Conservation (phyloP, 768 basidiomycete species). For the Lactarius tabidus region DNA sequence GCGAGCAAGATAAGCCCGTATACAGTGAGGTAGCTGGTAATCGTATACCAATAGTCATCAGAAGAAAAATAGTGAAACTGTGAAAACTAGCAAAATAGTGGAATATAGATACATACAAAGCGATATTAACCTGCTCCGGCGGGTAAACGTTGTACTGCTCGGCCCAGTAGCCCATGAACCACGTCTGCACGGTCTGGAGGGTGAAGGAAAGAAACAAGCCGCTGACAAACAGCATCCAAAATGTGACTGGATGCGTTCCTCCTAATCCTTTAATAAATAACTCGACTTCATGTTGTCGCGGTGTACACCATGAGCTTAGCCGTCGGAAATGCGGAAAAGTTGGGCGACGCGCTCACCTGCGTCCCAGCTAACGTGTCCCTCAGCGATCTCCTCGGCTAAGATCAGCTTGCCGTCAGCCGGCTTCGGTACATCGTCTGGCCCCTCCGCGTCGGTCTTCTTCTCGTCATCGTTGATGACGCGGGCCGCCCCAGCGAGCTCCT, state of each 20-base stretch:
- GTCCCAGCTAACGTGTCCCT: constrained; percentile 53
- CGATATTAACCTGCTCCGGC: constrained; percentile 34
- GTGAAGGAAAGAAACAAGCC: constrained; percentile 29
- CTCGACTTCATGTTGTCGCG: constrained; percentile 27
- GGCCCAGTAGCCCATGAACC: constrained; percentile 46
- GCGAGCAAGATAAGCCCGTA: constrained; percentile 39
- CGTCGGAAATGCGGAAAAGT: neutral
- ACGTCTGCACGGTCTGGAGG: constrained; percentile 32
- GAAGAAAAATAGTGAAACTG: no score
- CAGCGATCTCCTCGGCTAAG: constrained; percentile 57
- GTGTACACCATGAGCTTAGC: constrained; percentile 15
- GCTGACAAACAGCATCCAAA: constrained; percentile 32
- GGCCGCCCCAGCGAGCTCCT: constrained; percentile 29
- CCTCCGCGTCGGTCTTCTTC: constrained; percentile 28
- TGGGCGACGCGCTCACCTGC: constrained; percentile 34
- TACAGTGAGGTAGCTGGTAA: constrained; percentile 44
- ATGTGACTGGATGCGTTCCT: constrained; percentile 30
- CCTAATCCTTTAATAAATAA: constrained; percentile 31
- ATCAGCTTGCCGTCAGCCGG: constrained; percentile 52
- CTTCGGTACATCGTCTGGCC: constrained; percentile 23
- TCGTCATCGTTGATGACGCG: constrained; percentile 29
- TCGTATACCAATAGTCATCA: neutral
- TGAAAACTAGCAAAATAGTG: neutral
- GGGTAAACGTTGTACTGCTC: constrained; percentile 37
- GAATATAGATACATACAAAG: constrained; percentile 30